phyloP scores from a whole-genome alignment of 768 basidiomycete species.

The Mycena capillaripes region DNA sequence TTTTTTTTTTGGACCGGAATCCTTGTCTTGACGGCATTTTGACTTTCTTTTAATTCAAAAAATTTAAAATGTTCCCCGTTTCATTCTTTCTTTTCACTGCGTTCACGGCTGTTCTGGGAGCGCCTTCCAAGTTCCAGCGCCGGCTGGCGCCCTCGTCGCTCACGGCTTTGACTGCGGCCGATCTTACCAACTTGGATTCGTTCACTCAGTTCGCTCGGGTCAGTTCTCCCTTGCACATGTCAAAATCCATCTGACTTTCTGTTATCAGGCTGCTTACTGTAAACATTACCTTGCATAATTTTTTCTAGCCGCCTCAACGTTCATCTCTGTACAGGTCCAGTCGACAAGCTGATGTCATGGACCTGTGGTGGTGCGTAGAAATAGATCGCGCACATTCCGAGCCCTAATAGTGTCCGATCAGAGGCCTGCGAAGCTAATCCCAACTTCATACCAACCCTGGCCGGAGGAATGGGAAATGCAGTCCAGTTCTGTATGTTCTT shows the following conservation, averaged over 20 bases:
- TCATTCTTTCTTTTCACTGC: slow-evolving; percentile 30
- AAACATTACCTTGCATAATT: neutral
- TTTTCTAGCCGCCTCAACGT: neutral
- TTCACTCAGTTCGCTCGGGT: slow-evolving; percentile 51
- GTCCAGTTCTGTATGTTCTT: slow-evolving; percentile 48
- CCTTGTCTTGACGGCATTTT: slow-evolving; percentile 33
- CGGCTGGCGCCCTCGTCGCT: neutral
- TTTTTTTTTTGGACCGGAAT: slow-evolving; percentile 17
- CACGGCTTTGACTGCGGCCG: neutral
- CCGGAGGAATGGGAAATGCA: slow-evolving; percentile 48
- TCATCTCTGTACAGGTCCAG: slow-evolving; percentile 29
- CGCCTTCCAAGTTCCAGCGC: slow-evolving; percentile 9
- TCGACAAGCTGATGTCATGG: slow-evolving; percentile 45
- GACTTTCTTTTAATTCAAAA: slow-evolving; percentile 12
- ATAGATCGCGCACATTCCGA: neutral
- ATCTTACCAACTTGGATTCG: slow-evolving; percentile 14
- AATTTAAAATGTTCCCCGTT: slow-evolving; percentile 19
- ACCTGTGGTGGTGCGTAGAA: slow-evolving; percentile 45
- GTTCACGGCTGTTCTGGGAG: slow-evolving; percentile 18
- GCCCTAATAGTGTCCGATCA: slow-evolving; percentile 15
- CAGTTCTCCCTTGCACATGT: neutral
- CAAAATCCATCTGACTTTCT: neutral
- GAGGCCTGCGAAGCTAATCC: slow-evolving; percentile 50
- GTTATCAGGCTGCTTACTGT: slow-evolving; percentile 47
- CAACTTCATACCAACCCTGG: slow-evolving; percentile 47